Evolutionary conservation across 306 rosid species (phyloP).

Genomic region (Potentilla sterilis): DNA sequence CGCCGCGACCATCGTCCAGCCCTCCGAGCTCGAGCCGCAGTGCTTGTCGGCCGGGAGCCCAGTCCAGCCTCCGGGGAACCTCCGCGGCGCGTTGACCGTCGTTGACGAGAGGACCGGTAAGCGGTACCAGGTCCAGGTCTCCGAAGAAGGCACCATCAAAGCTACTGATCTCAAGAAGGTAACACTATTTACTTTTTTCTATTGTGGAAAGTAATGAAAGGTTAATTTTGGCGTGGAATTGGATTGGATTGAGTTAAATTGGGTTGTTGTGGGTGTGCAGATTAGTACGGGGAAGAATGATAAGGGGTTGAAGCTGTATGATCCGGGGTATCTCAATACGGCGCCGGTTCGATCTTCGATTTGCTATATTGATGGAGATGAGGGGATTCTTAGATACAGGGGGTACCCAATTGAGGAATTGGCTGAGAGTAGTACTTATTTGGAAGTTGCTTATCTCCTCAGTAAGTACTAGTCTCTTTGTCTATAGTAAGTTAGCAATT

Average conservation of each 20-base stretch:
- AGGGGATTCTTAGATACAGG: constrained; percentile 83
- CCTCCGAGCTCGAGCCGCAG: constrained; percentile 33
- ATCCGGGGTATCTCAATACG: constrained; percentile 87
- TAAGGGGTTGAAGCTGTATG: constrained; percentile 84
- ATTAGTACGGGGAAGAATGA: constrained; percentile 64
- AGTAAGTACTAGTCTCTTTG: constrained; percentile 37
- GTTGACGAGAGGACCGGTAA: constrained; percentile 76
- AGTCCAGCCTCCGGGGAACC: constrained; percentile 37
- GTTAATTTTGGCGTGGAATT: not conserved
- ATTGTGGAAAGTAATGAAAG: no score
- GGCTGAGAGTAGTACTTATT: constrained; percentile 73
- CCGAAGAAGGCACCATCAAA: constrained; percentile 69
- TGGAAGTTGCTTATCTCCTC: constrained; percentile 83
- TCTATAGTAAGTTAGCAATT: no score
- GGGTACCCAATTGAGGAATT: constrained; percentile 90
- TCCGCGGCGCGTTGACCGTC: constrained; percentile 55
- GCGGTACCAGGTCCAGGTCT: constrained; percentile 51
- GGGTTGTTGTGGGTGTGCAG: constrained; percentile 33
- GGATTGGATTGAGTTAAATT: not conserved
- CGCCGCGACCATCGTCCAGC: constrained; percentile 37
- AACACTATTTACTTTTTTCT: not conserved
- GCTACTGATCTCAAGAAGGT: constrained; percentile 83
- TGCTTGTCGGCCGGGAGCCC: constrained; percentile 38
- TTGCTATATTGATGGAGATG: constrained; percentile 85
- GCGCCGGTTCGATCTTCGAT: constrained; percentile 84